Evolutionary conservation across 768 basidiomycete species (phyloP).

Genomic region (Boletus vermiculosoides): DNA sequence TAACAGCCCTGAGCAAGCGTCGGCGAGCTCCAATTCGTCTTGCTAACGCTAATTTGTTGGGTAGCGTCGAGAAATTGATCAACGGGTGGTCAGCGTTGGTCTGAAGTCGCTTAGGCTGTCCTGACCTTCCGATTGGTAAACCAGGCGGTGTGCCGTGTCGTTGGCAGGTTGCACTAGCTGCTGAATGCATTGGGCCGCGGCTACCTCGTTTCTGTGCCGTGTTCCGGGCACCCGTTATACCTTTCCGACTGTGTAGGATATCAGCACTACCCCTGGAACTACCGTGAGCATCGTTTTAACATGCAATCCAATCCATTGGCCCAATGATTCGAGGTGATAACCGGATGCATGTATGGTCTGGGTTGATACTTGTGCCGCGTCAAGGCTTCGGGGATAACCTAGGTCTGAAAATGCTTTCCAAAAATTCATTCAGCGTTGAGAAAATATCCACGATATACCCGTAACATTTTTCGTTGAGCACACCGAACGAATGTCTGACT

Average conservation of each 20-base stretch:
- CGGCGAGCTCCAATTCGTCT: background rate
- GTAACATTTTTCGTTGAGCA: background rate
- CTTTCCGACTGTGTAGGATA: background rate
- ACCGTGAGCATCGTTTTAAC: background rate
- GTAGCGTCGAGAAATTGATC: background rate
- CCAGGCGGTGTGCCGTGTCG: background rate
- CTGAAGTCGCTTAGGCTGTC: background rate
- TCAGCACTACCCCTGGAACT: background rate
- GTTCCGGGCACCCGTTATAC: too few species aligned
- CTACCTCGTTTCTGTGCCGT: background rate
- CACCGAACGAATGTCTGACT: background rate
- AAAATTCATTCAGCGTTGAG: background rate
- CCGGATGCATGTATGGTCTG: too few species aligned
- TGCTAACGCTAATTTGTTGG: background rate
- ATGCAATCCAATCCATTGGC: background rate
- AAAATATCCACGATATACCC: background rate
- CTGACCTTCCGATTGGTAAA: background rate
- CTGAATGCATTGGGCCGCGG: background rate
- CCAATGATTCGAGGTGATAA: background rate
- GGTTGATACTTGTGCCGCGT: background rate
- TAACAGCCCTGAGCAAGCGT: too few species aligned
- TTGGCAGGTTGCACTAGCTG: background rate
- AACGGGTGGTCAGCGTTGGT: background rate
- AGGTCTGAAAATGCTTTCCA: background rate
- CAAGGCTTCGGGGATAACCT: background rate